Conservation (phyloP, 495 filamentous ascomycete genomes). For the Hypoxylon lenormandii region DNA sequence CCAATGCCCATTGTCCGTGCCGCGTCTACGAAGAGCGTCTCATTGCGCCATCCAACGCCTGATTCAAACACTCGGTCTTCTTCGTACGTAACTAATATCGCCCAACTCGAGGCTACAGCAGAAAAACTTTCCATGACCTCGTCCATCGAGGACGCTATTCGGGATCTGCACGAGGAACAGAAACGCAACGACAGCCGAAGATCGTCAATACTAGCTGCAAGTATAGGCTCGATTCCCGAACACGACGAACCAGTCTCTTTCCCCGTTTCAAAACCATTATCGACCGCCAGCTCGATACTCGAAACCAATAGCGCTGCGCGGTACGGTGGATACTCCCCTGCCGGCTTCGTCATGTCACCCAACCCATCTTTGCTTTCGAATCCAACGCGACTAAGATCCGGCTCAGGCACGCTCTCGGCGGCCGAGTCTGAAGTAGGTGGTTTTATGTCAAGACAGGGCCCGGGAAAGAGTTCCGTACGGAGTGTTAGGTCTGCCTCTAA, state of each 20-base stretch:
- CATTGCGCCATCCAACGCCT: constrained; percentile 79
- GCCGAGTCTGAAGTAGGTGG: constrained; percentile 50
- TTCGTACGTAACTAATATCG: constrained; percentile 80
- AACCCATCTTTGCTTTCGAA: constrained; percentile 70
- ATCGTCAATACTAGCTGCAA: constrained; percentile 64
- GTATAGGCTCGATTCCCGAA: constrained; percentile 55
- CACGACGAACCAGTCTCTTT: constrained; percentile 51
- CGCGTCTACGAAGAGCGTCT: constrained; percentile 68
- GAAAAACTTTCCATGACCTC: constrained; percentile 82
- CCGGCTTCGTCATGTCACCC: constrained; percentile 73
- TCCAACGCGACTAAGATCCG: constrained; percentile 68
- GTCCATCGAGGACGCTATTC: constrained; percentile 84
- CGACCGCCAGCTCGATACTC: constrained; percentile 73
- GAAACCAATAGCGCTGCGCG: constrained; percentile 74
- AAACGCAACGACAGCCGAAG: constrained; percentile 74
- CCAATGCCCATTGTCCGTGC: constrained; percentile 68
- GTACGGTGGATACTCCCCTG: constrained; percentile 77
- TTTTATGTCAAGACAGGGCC: constrained; percentile 58
- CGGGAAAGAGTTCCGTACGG: constrained; percentile 60
- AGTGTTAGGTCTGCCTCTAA: constrained; percentile 57
- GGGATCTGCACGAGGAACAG: constrained; percentile 80
- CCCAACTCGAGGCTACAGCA: constrained; percentile 82
- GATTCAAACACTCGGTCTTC: constrained; percentile 79
- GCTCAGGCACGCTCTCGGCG: constrained; percentile 48
- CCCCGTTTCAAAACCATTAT: constrained; percentile 60